These are phyloP conservation scores for Cytauxzoon felis DNA, from an alignment of 169 alveolate species.

Conservation along the genomic window DNA sequence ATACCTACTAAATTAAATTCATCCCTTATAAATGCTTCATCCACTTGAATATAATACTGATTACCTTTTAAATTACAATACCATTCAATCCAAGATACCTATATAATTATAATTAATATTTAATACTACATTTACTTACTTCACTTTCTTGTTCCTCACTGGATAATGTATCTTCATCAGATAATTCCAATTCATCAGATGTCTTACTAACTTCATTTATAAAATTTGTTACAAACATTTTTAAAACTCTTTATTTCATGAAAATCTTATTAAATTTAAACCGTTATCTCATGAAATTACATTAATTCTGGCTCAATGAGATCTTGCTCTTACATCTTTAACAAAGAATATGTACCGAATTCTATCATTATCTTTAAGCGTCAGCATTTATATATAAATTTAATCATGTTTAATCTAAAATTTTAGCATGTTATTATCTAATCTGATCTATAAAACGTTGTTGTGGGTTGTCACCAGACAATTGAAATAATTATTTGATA, in stretches of 20 bases:
- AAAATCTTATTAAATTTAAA: not conserved
- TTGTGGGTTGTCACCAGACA: no score
- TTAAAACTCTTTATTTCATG: not conserved
- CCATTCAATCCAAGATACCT: constrained; percentile 95
- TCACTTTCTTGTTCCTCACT: constrained; percentile 54
- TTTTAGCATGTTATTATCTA: no score
- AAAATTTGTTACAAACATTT: constrained; percentile 18
- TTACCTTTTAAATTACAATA: constrained; percentile 91
- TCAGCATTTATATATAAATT: no score
- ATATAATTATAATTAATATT: not conserved
- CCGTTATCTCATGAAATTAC: no score
- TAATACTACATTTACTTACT: constrained; percentile 10
- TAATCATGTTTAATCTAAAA: no score
- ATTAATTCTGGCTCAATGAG: no score
- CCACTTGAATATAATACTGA: constrained; percentile 89
- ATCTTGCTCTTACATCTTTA: no score
- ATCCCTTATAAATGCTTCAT: constrained; percentile 90
- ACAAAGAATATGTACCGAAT: no score
- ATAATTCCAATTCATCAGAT: constrained; percentile 52
- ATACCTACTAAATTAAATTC: constrained; percentile 86
- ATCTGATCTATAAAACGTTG: no score
- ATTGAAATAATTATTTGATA: no score
- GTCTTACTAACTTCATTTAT: constrained; percentile 35
- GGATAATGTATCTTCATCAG: constrained; percentile 14
- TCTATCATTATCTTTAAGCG: no score